Evolutionary conservation across 2,329 filamentous ascomycete genomes (phyloP), one percentile per base, ranked within the genome.

Genomic region (Cercospora canescens): DNA sequence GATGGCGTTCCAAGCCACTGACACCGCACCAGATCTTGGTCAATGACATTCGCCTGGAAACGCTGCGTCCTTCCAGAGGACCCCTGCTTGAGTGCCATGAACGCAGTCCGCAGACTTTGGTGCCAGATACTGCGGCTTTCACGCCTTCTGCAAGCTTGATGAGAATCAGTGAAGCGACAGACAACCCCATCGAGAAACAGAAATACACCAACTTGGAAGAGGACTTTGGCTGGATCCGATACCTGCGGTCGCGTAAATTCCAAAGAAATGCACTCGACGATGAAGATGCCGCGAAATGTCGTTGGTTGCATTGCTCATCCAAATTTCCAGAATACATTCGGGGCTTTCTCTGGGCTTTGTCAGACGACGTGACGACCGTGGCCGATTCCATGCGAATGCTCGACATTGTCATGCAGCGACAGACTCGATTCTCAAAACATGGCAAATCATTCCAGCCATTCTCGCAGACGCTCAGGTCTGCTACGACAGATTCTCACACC

Each of bases 251-350:
- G 24, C 66, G 72, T 21, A 69, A 70, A 3, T 72, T 76, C n/a
- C 77, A 81, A 63, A 63, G 73, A 18, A 63, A 69, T 34, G 66
- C 73, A 28, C 69, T 66, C 30, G 77, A 79, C 54, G 63, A 74
- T 12, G 65, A 72, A 24, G 66, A 76, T 21, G 65, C 63, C 7
- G 67, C 74, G 24, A 79, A 79, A 65, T 79, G 76, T 65, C 72
- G 79, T 21, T 81, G 79, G 80, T 79, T 81, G 12, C 80, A 81
- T 64, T 79, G 80, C 37, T 80, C 79, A 0, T 79, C 77, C 69
- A 81, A 80, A 60, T 79, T 77, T 55, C 75, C 79, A 0, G 76
- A 80, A 39, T 80, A 80, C 60, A 66, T 81, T 16, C 18, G 35
- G 30, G 71, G 71, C 14, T 69, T 69, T 37, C 66, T 71, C 3